Percentiles rank a stretch among this genome's conserved stretches.
phyloP scores from a whole-genome alignment of 2,329 filamentous ascomycete species.

The Talaromyces sp. region DNA sequence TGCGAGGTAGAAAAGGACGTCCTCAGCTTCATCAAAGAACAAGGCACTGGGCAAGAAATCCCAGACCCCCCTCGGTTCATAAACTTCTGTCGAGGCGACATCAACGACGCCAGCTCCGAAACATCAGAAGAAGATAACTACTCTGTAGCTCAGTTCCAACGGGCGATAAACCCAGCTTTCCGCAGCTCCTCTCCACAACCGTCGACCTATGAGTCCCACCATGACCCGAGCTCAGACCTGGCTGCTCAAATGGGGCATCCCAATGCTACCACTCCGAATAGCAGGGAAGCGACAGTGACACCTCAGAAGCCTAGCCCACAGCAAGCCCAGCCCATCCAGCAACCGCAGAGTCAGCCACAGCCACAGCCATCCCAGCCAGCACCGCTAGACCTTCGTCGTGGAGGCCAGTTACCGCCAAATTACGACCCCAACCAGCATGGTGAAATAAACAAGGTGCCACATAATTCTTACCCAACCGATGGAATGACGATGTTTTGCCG shows the following conservation, averaged over 20 bases:
- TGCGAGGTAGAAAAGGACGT: conserved; percentile 98
- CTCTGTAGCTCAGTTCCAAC: conserved; percentile 90
- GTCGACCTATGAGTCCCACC: conserved; percentile 86
- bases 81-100: conserved; percentile 87
- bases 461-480: conserved; percentile 90
- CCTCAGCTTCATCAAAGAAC: conserved; percentile 76
- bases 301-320: conserved; percentile 46
- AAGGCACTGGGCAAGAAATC: conserved; percentile 92
- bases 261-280: conserved; percentile 43
- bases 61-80: conserved; percentile 96
- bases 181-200: conserved; percentile 94
- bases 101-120: conserved; percentile 71
- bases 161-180: conserved; percentile 93
- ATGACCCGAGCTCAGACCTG: conserved; percentile 74
- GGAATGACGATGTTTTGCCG: conserved; percentile 98
- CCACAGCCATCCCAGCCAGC: conserved; percentile 23
- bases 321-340: conserved; percentile 17
- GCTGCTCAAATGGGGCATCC: conserved; percentile 64
- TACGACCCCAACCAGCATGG: conserved; percentile 58
- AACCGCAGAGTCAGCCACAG: conserved; percentile 14
- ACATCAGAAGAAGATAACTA: conserved; percentile 85
- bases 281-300: conserved; percentile 49
- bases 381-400: conserved; percentile 35
- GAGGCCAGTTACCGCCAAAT: conserved; percentile 40
- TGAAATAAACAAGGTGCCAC: conserved; percentile 67